phyloP scores from a whole-genome alignment of 768 basidiomycete genomes.

The Auricularia cornea region DNA sequence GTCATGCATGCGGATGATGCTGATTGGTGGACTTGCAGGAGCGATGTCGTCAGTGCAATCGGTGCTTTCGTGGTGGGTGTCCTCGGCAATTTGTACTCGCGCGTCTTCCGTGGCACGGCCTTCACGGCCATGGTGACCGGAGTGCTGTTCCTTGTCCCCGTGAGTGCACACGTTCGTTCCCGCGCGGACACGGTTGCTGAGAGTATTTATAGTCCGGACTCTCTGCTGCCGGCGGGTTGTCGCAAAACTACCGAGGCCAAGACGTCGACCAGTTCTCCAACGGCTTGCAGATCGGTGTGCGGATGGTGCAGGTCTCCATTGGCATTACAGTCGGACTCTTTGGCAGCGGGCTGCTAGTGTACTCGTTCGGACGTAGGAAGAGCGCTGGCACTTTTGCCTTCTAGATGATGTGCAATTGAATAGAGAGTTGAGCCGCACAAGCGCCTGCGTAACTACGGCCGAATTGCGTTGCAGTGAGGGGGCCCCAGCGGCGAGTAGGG shows the following conservation, averaged over 20 bases:
- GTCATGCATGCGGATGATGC: background rate
- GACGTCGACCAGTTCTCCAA: conserved; percentile 20
- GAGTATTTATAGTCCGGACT: conserved; percentile 36
- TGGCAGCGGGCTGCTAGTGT: conserved; percentile 81
- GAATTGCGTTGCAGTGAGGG: too few relatives aligned
- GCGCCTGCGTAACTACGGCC: too few relatives aligned
- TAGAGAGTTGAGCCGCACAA: too few relatives aligned
- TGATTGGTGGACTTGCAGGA: background rate
- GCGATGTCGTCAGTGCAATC: conserved; percentile 80
- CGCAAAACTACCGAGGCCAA: conserved; percentile 31
- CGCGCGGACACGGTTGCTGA: background rate
- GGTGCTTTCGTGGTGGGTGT: conserved; percentile 77
- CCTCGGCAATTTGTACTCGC: conserved; percentile 72
- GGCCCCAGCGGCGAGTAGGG: too few relatives aligned
- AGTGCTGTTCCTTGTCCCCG: conserved; percentile 79
- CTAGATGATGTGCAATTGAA: conserved; percentile 7
- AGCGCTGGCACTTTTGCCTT: conserved; percentile 82
- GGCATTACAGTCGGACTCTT: conserved; percentile 87
- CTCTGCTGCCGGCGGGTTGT: conserved; percentile 79
- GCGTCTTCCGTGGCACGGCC: conserved; percentile 76
- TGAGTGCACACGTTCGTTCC: conserved; percentile 29
- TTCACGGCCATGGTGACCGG: conserved; percentile 90
- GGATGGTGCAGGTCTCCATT: conserved; percentile 33
- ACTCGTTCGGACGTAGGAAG: conserved; percentile 78
- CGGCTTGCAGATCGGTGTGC: conserved; percentile 65